phyloP scores from a whole-genome alignment of 2,329 filamentous ascomycete species.

The Clonostachys sp. region DNA sequence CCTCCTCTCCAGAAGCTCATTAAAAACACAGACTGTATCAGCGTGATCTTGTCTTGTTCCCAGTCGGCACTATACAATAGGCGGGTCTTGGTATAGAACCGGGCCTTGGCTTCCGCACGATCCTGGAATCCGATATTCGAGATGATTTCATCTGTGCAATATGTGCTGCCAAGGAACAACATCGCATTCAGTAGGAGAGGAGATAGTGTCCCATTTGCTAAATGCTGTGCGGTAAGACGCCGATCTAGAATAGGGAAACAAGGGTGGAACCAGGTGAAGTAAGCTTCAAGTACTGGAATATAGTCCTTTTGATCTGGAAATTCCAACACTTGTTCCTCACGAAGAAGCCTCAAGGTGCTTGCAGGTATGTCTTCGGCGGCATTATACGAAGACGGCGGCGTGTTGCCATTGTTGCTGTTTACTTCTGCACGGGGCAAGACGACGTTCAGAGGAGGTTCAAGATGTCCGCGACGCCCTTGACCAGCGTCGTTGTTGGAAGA shows the following conservation, averaged over 20 bases:
- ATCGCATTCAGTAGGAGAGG: constrained; percentile 46
- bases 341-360: constrained; percentile 41
- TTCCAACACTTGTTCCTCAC: constrained; percentile 35
- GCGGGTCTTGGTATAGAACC: constrained; percentile 44
- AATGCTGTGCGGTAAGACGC: constrained; percentile 29
- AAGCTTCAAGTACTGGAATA: constrained; percentile 39
- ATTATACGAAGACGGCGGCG: constrained; percentile 19
- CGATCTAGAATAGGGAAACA: constrained; percentile 50
- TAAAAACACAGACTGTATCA: constrained; percentile 46
- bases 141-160: constrained; percentile 42
- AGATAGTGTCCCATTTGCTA: constrained; percentile 35
- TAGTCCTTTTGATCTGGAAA: constrained; percentile 36
- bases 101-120: constrained; percentile 42
- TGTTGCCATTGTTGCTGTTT: not conserved
- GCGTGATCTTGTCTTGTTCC: constrained; percentile 42
- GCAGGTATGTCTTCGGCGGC: constrained; percentile 22
- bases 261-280: constrained; percentile 53
- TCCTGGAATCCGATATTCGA: constrained; percentile 37
- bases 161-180: constrained; percentile 48
- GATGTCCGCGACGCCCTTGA: not conserved
- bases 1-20: constrained; percentile 52
- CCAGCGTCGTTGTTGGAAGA: not conserved
- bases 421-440: not conserved
- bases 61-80: constrained; percentile 48
- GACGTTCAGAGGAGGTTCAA: not conserved